A percentile compares a stretch with the other conserved stretches of the same genome.
Conservation (phyloP, 306 rosid species). For the Vigna unguiculata region DNA sequence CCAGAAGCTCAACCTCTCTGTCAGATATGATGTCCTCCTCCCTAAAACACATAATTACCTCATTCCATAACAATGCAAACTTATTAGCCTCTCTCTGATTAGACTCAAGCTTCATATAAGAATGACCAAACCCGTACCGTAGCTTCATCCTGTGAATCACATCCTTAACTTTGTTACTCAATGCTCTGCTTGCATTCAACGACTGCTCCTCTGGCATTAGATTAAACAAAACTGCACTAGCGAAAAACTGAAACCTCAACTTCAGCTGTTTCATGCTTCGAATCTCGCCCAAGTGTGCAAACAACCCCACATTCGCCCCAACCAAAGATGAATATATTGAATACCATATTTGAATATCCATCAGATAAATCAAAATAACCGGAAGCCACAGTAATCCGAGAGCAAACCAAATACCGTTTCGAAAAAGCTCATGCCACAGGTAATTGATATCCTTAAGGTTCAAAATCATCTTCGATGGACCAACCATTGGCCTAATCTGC, state of each 20-base stretch:
- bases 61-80: slow-evolving; percentile 94
- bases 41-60: slow-evolving; percentile 78
- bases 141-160: slow-evolving; percentile 79
- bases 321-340: slow-evolving; percentile 87
- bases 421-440: slow-evolving; percentile 63
- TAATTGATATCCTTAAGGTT: slow-evolving; percentile 50
- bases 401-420: slow-evolving; percentile 54
- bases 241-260: slow-evolving; percentile 91
- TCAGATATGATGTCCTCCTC: slow-evolving; percentile 94
- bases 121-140: slow-evolving; percentile 89
- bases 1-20: slow-evolving; percentile 76
- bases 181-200: slow-evolving; percentile 67
- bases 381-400: slow-evolving; percentile 85
- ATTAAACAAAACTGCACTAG: slow-evolving; percentile 86
- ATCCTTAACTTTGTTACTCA: slow-evolving; percentile 71
- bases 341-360: slow-evolving; percentile 97
- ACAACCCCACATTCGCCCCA: slow-evolving; percentile 84
- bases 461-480: slow-evolving; percentile 67
- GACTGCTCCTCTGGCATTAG: slow-evolving; percentile 92
- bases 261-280: slow-evolving; percentile 80
- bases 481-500: slow-evolving; percentile 85
- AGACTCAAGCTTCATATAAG: slow-evolving; percentile 83
- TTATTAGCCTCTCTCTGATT: slow-evolving; percentile 78
- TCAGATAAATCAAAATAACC: slow-evolving; percentile 78
- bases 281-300: slow-evolving; percentile 93